phyloP scores from a whole-genome alignment of 305 asterid genomes.

The Fraxinus sp. region DNA sequence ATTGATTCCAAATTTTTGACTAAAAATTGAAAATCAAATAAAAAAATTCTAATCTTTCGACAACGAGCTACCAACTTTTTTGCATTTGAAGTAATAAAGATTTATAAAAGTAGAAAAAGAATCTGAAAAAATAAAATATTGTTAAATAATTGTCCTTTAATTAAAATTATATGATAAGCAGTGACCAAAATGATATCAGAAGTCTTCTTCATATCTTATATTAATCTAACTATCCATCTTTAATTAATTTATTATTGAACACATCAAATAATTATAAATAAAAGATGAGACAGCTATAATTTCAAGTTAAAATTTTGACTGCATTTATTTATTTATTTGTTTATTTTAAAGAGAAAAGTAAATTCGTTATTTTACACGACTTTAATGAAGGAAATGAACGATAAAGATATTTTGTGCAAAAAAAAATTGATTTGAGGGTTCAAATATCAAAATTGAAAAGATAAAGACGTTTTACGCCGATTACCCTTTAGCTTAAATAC shows the following conservation, averaged over 20 bases:
- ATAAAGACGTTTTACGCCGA: not conserved
- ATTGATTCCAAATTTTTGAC: not conserved
- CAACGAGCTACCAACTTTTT: not conserved
- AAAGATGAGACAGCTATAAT: not conserved
- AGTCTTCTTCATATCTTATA: not conserved
- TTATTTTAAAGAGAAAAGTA: not conserved
- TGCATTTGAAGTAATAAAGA: not conserved
- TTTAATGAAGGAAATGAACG: too few species aligned
- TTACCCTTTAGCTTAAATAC: not conserved
- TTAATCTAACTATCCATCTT: not conserved
- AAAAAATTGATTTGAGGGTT: not conserved
- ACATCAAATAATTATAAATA: too few species aligned
- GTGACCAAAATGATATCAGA: not conserved
- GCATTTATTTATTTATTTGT: not conserved
- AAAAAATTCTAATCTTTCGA: not conserved
- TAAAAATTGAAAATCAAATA: not conserved
- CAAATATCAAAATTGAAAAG: not conserved
- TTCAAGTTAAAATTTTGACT: not conserved
- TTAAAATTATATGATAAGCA: not conserved
- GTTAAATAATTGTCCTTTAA: not conserved
- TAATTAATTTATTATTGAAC: too few species aligned
- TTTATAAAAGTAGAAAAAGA: not conserved
- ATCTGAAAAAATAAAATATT: not conserved
- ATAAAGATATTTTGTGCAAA: not conserved
- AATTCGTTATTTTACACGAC: not conserved